Evolutionary conservation across 441 rosid genomes (phyloP).

Genomic region (Pelargonium citronellum): DNA sequence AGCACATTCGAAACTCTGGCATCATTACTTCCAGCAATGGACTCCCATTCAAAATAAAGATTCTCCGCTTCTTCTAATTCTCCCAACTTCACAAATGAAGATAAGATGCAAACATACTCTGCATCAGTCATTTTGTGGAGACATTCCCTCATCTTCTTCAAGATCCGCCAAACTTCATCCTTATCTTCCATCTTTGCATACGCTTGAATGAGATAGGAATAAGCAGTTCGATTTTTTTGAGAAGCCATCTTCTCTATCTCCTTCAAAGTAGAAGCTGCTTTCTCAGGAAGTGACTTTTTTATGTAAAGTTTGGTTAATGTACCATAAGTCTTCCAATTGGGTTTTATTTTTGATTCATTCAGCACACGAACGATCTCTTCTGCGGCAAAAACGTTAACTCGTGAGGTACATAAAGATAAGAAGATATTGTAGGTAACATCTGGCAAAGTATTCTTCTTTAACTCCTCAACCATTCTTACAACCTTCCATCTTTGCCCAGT

Average conservation of each 20-base stretch:
- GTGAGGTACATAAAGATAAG: conserved; percentile 51
- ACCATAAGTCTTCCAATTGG: conserved; percentile 86
- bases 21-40: conserved; percentile 50
- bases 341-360: conserved; percentile 48
- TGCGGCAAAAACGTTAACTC: conserved; percentile 52
- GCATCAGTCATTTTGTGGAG: conserved; percentile 64
- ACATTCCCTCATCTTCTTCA: conserved; percentile 56
- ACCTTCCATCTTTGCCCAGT: conserved; percentile 49
- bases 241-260: conserved; percentile 80
- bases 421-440: conserved; percentile 73
- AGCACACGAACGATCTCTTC: conserved; percentile 53
- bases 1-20: conserved; percentile 55
- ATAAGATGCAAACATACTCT: conserved; percentile 65
- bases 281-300: conserved; percentile 44
- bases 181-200: conserved; percentile 53
- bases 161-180: conserved; percentile 51
- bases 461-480: conserved; percentile 45
- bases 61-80: conserved; percentile 60
- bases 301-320: conserved; percentile 52
- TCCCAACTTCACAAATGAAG: conserved; percentile 62
- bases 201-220: conserved; percentile 70
- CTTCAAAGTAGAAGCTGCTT: conserved; percentile 57
- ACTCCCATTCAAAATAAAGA: conserved; percentile 74
- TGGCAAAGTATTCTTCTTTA: conserved; percentile 53
- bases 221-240: conserved; percentile 45